Evolutionary conservation across 306 rosid species (phyloP).

Genomic region (Cucurbita argyrosperma): DNA sequence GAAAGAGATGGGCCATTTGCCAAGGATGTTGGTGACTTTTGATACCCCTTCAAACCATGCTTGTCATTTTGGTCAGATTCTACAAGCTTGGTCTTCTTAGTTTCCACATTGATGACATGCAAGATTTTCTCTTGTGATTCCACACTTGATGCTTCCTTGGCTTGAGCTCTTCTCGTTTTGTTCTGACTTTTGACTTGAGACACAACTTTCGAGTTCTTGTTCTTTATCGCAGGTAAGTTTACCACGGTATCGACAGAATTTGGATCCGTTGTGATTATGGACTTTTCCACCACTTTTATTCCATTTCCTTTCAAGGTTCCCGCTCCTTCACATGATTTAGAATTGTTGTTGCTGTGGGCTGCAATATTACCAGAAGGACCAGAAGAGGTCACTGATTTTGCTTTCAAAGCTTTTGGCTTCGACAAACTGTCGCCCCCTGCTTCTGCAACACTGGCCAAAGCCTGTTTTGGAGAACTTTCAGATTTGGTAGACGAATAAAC

Average conservation of each 20-base stretch:
- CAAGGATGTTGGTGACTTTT: not conserved
- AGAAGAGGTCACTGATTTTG: constrained; percentile 17
- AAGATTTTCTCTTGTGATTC: constrained; percentile 52
- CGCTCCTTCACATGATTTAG: constrained; percentile 20
- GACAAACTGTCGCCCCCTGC: constrained; percentile 16
- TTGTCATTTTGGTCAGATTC: constrained; percentile 25
- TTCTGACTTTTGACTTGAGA: constrained; percentile 16
- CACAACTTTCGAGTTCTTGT: constrained; percentile 17
- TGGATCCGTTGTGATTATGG: constrained; percentile 15
- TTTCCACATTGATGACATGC: constrained; percentile 49
- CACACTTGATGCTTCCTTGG: constrained; percentile 11
- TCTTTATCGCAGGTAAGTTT: constrained; percentile 29
- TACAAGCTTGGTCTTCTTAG: constrained; percentile 22
- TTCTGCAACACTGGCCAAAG: constrained; percentile 14
- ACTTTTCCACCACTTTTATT: constrained; percentile 22
- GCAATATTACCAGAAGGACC: constrained; percentile 15
- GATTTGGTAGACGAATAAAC: constrained; percentile 14
- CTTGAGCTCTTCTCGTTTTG: constrained; percentile 16
- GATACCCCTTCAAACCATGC: constrained; percentile 5
- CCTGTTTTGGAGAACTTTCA: constrained; percentile 18
- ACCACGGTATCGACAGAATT: constrained; percentile 26
- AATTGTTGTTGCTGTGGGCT: constrained; percentile 13
- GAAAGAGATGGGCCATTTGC: constrained; percentile 12
- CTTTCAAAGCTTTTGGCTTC: constrained; percentile 16
- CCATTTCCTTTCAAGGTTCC: constrained; percentile 20